Evolutionary conservation across 805 yeast genomes (phyloP), one percentile per base, ranked within the genome.

Genomic region (Wickerhamiella parazyma): DNA sequence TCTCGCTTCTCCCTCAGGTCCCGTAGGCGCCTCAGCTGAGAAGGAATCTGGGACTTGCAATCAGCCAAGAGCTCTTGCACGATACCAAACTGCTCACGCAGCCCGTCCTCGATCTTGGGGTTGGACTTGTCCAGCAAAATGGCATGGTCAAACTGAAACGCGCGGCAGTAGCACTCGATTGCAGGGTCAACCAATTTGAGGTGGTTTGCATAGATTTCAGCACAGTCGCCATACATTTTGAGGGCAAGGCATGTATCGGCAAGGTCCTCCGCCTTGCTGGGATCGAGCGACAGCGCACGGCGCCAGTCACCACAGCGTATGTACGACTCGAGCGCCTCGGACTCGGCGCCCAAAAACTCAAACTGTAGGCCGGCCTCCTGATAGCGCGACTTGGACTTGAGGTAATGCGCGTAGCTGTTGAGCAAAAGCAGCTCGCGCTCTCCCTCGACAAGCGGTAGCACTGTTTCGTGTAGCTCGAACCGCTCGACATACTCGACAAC

Each of bases 51-150:
- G 12, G 80, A 75, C 53, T 75, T 76, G 65, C 96, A 91, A 59
- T 91, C 99, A n/a, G 95, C 91, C 33, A 89, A 60, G 25, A 91
- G 67, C 61, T 91, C 97, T 4, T 94, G 89, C 49, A 86, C 68
- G 0, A 72, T 66, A 50, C 93, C 94, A 62, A 86, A 91, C 1
- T 93, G 91, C 59, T 89, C 97, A 39, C 81, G 78, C 29, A 89
- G 60, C 16, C 78, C 81, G 1, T 78, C 73, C 51, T 84, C 94
- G 2, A 51, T 44, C 1, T 33, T 20, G 2, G 34, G 56, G 8
- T 41, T 26, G 2, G 54, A 45, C 16, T 63, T 56, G 5, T 83
- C 78, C 19, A 80, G 54, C 45, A 89, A 65, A 26, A 81, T 73
- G 0, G 96, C 97, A 35, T 74, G 78, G 41, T 78, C 86, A 58